Percentiles rank a stretch among this genome's conserved stretches.
Conservation (phyloP, 768 basidiomycete genomes). For the Amanita subjunquillea region DNA sequence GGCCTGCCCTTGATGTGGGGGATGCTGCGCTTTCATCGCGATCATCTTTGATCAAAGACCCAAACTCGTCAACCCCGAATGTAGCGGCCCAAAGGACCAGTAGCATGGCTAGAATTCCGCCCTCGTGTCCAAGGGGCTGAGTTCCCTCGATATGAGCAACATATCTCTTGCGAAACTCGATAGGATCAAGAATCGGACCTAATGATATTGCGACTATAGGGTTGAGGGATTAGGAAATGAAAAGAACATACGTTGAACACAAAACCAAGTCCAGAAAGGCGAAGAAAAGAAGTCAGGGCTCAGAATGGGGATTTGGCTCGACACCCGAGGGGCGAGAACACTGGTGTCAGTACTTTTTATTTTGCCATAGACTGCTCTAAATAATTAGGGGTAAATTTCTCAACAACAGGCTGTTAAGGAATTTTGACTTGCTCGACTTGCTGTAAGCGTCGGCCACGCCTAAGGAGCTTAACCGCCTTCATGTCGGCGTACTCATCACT, state of each 20-base stretch:
- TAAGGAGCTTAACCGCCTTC: conserved; percentile 79
- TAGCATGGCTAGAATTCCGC: conserved; percentile 66
- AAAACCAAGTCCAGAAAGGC: conserved; percentile 77
- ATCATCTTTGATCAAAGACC: conserved; percentile 21
- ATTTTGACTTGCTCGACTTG: conserved; percentile 63
- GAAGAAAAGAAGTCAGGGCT: conserved; percentile 75
- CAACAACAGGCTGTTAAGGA: not conserved
- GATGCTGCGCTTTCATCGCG: not conserved
- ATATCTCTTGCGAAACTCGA: conserved; percentile 71
- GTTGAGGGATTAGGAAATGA: conserved; percentile 5
- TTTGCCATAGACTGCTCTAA: conserved; percentile 73
- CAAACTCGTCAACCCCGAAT: conserved; percentile 78
- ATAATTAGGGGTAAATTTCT: not conserved
- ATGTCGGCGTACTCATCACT: conserved; percentile 91
- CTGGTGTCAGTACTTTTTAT: conserved; percentile 31
- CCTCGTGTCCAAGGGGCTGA: conserved; percentile 58
- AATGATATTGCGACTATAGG: not conserved
- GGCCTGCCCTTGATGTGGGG: not conserved
- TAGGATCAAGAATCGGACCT: conserved; percentile 83
- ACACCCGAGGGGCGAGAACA: conserved; percentile 26
- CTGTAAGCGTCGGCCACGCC: conserved; percentile 70
- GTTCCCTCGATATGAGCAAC: conserved; percentile 53
- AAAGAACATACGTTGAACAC: conserved; percentile 60
- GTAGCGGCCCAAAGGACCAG: conserved; percentile 86
- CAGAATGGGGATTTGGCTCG: conserved; percentile 59